Conservation (phyloP, 1,284 basidiomycete genomes). For the Trichosporon ovoides region DNA sequence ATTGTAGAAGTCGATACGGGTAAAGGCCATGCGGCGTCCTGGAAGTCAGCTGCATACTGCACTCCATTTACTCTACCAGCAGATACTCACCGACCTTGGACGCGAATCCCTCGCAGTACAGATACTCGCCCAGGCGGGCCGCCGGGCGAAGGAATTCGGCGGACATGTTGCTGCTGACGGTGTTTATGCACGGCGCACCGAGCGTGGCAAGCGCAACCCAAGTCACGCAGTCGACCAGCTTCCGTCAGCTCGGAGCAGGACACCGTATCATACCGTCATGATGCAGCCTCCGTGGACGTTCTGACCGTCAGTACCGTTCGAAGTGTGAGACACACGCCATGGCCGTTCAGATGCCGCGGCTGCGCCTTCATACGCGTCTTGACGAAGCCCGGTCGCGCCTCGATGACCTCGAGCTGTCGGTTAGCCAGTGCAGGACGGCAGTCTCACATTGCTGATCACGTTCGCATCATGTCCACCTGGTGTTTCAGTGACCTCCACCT, state of each 20-base stretch:
- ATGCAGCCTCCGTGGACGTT: slow-evolving; percentile 14
- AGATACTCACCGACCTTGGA: slow-evolving; percentile 16
- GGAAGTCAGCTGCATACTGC: no score
- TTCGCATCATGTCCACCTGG: slow-evolving; percentile 13
- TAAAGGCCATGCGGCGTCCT: slow-evolving; percentile 10
- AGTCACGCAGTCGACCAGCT: slow-evolving; percentile 19
- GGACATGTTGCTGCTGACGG: slow-evolving; percentile 15
- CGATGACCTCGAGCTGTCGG: slow-evolving; percentile 15
- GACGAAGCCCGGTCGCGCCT: slow-evolving; percentile 15
- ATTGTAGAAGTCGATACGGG: slow-evolving; percentile 13
- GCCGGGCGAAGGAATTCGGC: slow-evolving; percentile 16
- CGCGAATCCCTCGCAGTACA: slow-evolving; percentile 6
- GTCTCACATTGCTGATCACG: slow-evolving; percentile 6
- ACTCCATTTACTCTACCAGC: neutral
- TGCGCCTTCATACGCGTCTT: slow-evolving; percentile 3
- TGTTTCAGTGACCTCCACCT: neutral
- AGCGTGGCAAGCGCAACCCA: slow-evolving; percentile 15
- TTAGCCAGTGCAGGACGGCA: no score
- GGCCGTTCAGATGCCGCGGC: slow-evolving; percentile 13
- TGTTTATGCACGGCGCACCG: slow-evolving; percentile 7
- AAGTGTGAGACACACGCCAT: slow-evolving; percentile 6
- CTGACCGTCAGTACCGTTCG: neutral
- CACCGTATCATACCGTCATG: slow-evolving; percentile 9
- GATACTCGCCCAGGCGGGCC: slow-evolving; percentile 11
- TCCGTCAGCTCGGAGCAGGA: neutral